Evolutionary conservation across 2,329 filamentous ascomycete species (phyloP).

Genomic region (Aspergillus sergii): DNA sequence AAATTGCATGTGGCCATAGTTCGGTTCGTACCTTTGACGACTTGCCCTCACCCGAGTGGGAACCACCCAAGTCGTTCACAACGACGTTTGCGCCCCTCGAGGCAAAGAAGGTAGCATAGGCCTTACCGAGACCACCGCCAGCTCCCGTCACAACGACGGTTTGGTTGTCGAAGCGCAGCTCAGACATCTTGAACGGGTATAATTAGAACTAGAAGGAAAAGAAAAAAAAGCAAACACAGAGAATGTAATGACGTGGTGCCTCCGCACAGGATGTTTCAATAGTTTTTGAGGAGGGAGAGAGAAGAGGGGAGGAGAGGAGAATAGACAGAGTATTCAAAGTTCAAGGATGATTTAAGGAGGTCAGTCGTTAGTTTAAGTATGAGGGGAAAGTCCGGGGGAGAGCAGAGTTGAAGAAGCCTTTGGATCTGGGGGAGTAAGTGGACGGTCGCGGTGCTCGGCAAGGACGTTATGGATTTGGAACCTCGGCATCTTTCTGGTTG

Average conservation of each 20-base stretch:
- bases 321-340: not conserved
- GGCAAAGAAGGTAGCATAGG: conserved; percentile 86
- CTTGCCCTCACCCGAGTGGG: conserved; percentile 88
- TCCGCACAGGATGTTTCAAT: not conserved
- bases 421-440: conserved; percentile 20
- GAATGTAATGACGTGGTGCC: not conserved
- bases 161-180: conserved; percentile 83
- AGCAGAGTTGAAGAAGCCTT: conserved; percentile 26
- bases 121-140: conserved; percentile 78
- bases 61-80: conserved; percentile 92
- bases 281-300: conserved; percentile 15
- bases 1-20: conserved; percentile 9
- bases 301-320: conserved; percentile 14
- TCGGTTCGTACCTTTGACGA: conserved; percentile 70
- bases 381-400: conserved; percentile 25
- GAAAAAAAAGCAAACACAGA: conserved; percentile 1
- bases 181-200: conserved; percentile 55
- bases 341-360: conserved; percentile 14
- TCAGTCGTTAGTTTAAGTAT: conserved; percentile 11
- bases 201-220: conserved; percentile 8
- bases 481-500: conserved; percentile 35
- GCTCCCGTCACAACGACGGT: conserved; percentile 87
- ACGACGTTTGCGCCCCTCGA: conserved; percentile 91
- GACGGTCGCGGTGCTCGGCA: conserved; percentile 34
- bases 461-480: conserved; percentile 20